These are phyloP conservation scores for Bruguiera hainesii DNA, from an alignment of 441 rosid species.

Conservation along the genomic window DNA sequence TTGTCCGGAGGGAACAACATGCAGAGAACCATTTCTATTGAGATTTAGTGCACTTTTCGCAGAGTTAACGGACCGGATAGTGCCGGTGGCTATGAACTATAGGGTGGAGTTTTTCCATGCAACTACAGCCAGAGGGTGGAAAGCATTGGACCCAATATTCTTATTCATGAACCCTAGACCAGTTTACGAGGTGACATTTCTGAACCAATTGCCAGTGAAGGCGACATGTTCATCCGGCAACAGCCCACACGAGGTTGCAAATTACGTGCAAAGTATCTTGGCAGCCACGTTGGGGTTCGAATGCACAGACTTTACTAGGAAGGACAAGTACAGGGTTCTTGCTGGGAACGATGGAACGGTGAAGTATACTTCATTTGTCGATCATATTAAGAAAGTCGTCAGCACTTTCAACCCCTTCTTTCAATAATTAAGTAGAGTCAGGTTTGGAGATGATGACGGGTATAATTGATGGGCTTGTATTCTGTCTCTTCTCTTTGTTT, in stretches of 20 bases:
- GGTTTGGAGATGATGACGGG: background rate
- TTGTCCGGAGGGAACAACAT: slow-evolving; percentile 90
- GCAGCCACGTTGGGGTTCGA: slow-evolving; percentile 89
- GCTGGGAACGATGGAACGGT: slow-evolving; percentile 91
- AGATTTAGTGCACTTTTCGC: slow-evolving; percentile 86
- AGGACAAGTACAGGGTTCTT: slow-evolving; percentile 74
- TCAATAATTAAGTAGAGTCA: slow-evolving; percentile 13
- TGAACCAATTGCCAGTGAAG: slow-evolving; percentile 71
- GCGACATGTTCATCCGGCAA: slow-evolving; percentile 87
- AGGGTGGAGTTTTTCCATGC: slow-evolving; percentile 86
- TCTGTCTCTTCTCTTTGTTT: too few species aligned
- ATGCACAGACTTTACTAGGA: slow-evolving; percentile 86
- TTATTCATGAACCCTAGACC: slow-evolving; percentile 96
- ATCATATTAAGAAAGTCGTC: slow-evolving; percentile 52
- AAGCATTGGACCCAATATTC: slow-evolving; percentile 79
- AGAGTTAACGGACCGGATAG: slow-evolving; percentile 71
- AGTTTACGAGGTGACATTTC: slow-evolving; percentile 79
- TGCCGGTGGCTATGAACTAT: slow-evolving; percentile 89
- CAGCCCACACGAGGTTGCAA: slow-evolving; percentile 86
- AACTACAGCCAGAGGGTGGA: slow-evolving; percentile 91
- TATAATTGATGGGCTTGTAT: too few species aligned
- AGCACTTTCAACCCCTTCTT: slow-evolving; percentile 57
- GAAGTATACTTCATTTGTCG: slow-evolving; percentile 42
- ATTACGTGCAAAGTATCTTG: slow-evolving; percentile 79
- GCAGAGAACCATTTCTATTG: slow-evolving; percentile 81